Evolutionary conservation across 495 filamentous ascomycete genomes (phyloP).

Genomic region (Baudoinia panamericana): DNA sequence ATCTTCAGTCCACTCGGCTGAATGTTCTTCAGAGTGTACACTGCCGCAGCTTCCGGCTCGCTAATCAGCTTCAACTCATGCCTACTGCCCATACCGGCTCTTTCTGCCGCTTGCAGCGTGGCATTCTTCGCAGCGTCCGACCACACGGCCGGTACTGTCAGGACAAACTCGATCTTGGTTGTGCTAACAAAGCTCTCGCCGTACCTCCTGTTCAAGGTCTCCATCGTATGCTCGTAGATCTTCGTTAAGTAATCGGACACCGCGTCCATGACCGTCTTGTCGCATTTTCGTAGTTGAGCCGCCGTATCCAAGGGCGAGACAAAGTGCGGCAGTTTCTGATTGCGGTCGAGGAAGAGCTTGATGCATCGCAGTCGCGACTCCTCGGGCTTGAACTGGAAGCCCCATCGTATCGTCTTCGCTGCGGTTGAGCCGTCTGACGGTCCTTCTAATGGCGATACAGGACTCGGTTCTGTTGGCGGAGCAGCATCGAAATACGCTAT

Average conservation of each 20-base stretch:
- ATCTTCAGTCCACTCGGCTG: slow-evolving; percentile 28
- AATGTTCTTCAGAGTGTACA: slow-evolving; percentile 37
- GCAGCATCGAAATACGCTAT: slow-evolving; percentile 30
- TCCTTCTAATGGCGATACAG: slow-evolving; percentile 24
- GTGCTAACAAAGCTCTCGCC: slow-evolving; percentile 32
- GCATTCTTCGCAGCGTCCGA: slow-evolving; percentile 34
- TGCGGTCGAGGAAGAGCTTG: slow-evolving; percentile 66
- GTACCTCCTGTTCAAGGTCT: slow-evolving; percentile 47
- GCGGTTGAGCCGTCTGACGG: slow-evolving; percentile 24
- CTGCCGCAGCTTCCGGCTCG: slow-evolving; percentile 50
- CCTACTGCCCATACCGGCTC: slow-evolving; percentile 39
- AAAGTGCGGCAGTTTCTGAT: slow-evolving; percentile 63
- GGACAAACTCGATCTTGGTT: slow-evolving; percentile 34
- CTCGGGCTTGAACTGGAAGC: slow-evolving; percentile 64
- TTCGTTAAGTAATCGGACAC: slow-evolving; percentile 38
- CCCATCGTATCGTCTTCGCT: slow-evolving; percentile 45
- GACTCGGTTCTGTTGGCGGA: slow-evolving; percentile 6
- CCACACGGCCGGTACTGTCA: slow-evolving; percentile 59
- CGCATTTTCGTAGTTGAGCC: slow-evolving; percentile 50
- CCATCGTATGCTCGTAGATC: slow-evolving; percentile 60
- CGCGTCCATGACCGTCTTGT: slow-evolving; percentile 34
- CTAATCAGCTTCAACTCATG: slow-evolving; percentile 39
- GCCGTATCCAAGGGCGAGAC: slow-evolving; percentile 63
- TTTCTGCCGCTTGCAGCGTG: slow-evolving; percentile 32
- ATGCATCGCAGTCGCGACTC: slow-evolving; percentile 63